Base-by-base conservation (phyloP, 768 basidiomycete species). In the Trametes cinnabarina region DNA sequence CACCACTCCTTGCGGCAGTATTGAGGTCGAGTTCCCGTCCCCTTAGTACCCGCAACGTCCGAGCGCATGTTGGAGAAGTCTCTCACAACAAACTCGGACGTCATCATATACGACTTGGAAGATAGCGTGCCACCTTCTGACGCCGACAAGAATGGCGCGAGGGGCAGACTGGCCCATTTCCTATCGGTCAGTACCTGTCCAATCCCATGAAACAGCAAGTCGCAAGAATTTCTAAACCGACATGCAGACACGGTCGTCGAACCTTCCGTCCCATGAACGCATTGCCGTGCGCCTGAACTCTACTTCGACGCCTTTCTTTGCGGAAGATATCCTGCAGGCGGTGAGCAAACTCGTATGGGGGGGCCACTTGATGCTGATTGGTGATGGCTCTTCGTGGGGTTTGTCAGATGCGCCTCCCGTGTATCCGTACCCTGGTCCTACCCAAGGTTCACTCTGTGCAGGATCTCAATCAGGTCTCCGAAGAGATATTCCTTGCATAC, bases 91-190 rank as follows among this genome's bases (percentile, higher is more conserved):
- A 68, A 73, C 2, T 85, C 92, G 2, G 94, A 96, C 59, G 79
- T 87, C 42, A 76, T 94, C 34, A 87, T 93, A 23, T 94, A 93
- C 66, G 94, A 96, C 74, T 77, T 96, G 12, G 94, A 95, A 69
- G 94, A 96, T 69, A 89, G 89, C 59, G 84, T 95, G 0, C 75
- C 91, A 4, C 87, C 88, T 3, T 74, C 76, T 4, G 63, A 70
- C 28, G 72, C 74, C 26, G 83, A 85, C 57, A 90, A 92, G 69
- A 72, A 72, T 20, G 71, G 77, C 50, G 88, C 90, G 0, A 77
- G 90, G 57, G 66, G 68, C 7, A 76, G 83, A 8, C 74, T 90
- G 4, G 69, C 71, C 34, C 71, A 73, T 8, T 93, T 88, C 66
- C 72, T 89, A 26, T 68, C 72, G 42, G 90, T 83, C 68, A 65